phyloP scores from a whole-genome alignment of 2,329 filamentous ascomycete genomes.

The Talaromyces islandicus region DNA sequence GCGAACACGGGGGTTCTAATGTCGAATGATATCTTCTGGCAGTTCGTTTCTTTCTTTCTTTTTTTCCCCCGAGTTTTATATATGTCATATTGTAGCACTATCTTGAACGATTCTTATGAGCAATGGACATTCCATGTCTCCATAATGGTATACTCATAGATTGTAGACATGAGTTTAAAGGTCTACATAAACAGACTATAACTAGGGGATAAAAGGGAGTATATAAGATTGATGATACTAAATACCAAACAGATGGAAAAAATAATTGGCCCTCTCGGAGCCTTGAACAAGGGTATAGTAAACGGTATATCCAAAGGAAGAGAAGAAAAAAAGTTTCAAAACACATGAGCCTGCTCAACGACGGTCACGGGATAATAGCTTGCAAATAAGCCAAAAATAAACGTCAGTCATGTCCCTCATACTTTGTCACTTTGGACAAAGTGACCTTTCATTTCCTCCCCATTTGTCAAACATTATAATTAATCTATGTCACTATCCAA shows the following conservation, averaged over 20 bases:
- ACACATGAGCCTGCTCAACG: not conserved
- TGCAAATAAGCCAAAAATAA: not conserved
- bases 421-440: not conserved
- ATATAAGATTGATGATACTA: not conserved
- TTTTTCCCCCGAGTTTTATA: not conserved
- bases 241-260: not conserved
- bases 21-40: not conserved
- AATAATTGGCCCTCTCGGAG: not conserved
- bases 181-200: not conserved
- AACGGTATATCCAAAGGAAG: constrained; percentile 9
- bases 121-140: not conserved
- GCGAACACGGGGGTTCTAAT: constrained; percentile 43
- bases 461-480: not conserved
- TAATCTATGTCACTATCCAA: not conserved
- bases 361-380: not conserved
- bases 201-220: not conserved
- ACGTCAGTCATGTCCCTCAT: not conserved
- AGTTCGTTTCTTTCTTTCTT: not conserved
- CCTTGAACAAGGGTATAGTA: constrained; percentile 3
- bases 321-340: not conserved
- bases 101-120: not conserved
- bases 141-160: not conserved
- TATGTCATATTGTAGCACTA: not conserved
- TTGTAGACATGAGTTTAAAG: not conserved
- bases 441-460: not conserved